Evolutionary conservation across 208 protist species (phyloP).

Genomic region (Tetramitus jugosus): DNA sequence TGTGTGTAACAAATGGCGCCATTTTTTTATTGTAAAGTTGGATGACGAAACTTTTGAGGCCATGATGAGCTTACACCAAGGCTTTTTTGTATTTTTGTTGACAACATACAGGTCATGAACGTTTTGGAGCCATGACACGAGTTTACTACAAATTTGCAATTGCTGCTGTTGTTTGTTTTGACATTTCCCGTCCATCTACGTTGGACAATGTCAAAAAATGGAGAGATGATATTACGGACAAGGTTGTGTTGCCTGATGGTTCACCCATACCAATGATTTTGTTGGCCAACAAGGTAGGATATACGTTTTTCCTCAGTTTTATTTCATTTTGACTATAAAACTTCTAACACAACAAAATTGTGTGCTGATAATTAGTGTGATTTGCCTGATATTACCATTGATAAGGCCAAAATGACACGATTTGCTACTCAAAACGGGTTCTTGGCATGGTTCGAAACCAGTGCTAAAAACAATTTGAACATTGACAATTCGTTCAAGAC

Average conservation of each 20-base stretch:
- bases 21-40: too few relatives aligned
- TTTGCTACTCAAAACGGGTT: constrained; percentile 40
- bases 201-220: constrained; percentile 35
- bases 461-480: background rate
- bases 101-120: constrained; percentile 43
- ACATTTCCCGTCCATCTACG: constrained; percentile 37
- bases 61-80: too few relatives aligned
- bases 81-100: too few relatives aligned
- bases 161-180: constrained; percentile 45
- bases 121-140: constrained; percentile 47
- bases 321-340: too few relatives aligned
- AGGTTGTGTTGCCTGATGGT: constrained; percentile 38
- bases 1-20: too few relatives aligned
- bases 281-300: constrained; percentile 31
- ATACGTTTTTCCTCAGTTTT: too few relatives aligned
- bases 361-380: constrained; percentile 39
- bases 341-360: too few relatives aligned
- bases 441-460: constrained; percentile 38
- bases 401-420: constrained; percentile 24
- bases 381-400: constrained; percentile 26
- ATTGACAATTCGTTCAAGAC: background rate
- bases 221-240: constrained; percentile 41
- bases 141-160: constrained; percentile 50
- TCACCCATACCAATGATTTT: constrained; percentile 34
- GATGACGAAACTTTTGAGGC: too few relatives aligned